A percentile compares a stretch with the other conserved stretches of the same genome.
phyloP scores from a whole-genome alignment of 208 protist genomes.

The Trypanosoma conorhini region DNA sequence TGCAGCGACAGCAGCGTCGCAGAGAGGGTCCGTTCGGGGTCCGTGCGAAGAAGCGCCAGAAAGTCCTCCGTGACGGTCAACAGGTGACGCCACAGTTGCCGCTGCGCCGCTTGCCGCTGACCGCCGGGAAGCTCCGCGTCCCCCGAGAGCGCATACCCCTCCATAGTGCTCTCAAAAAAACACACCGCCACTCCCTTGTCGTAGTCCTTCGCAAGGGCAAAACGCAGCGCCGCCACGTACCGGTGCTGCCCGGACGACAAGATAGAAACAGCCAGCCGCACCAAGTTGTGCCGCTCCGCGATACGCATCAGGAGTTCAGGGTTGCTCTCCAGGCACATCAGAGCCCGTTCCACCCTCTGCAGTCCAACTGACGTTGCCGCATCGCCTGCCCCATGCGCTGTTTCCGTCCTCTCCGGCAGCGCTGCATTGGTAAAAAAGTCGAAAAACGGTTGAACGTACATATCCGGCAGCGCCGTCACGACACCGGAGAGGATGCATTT shows the following conservation, averaged over 20 bases:
- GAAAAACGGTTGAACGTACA: slow-evolving; percentile 56
- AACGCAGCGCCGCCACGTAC: slow-evolving; percentile 62
- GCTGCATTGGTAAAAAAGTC: slow-evolving; percentile 35
- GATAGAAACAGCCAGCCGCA: slow-evolving; percentile 42
- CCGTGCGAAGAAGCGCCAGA: slow-evolving; percentile 34
- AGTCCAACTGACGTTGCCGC: background rate
- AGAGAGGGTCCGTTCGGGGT: slow-evolving; percentile 33
- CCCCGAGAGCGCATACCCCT: slow-evolving; percentile 16
- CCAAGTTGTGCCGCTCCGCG: slow-evolving; percentile 44
- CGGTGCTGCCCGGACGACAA: slow-evolving; percentile 46
- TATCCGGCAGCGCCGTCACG: slow-evolving; percentile 54
- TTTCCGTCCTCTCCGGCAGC: background rate
- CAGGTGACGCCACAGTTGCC: slow-evolving; percentile 41
- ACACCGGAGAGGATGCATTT: slow-evolving; percentile 37
- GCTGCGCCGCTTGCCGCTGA: slow-evolving; percentile 16
- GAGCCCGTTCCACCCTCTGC: slow-evolving; percentile 45
- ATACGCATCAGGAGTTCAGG: slow-evolving; percentile 47
- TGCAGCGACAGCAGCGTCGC: slow-evolving; percentile 41
- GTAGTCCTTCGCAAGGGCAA: slow-evolving; percentile 28
- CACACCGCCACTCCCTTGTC: slow-evolving; percentile 11
- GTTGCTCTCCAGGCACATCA: slow-evolving; percentile 57
- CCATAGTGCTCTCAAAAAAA: slow-evolving; percentile 31
- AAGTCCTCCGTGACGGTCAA: slow-evolving; percentile 24
- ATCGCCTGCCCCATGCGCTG: background rate
- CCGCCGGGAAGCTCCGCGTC: slow-evolving; percentile 4